phyloP scores from a whole-genome alignment of 2,329 filamentous ascomycete species.

The Aspergillus intermedius region DNA sequence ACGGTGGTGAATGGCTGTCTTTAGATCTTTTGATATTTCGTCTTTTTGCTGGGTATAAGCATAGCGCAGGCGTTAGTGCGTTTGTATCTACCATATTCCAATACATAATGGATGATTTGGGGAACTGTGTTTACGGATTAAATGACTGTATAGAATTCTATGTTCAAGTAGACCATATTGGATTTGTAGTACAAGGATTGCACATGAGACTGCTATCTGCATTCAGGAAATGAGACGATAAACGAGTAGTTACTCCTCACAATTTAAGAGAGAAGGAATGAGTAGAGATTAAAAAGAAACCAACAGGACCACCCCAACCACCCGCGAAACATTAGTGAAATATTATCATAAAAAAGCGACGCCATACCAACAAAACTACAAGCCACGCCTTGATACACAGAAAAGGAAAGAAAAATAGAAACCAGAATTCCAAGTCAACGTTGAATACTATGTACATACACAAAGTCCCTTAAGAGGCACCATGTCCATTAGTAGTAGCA shows the following conservation, averaged over 20 bases:
- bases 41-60: conserved; percentile 21
- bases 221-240: neutral
- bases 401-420: neutral
- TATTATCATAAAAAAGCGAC: no score
- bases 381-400: neutral
- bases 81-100: neutral
- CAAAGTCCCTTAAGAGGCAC: conserved; percentile 12
- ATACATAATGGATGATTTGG: neutral
- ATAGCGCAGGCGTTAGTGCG: conserved; percentile 38
- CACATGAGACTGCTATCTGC: neutral
- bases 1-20: conserved; percentile 33
- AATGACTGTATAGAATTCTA: neutral
- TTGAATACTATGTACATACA: conserved; percentile 12
- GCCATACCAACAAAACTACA: no score
- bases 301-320: no score
- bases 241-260: neutral
- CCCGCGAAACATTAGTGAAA: no score
- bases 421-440: conserved; percentile 1
- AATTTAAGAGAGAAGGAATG: neutral
- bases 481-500: conserved; percentile 28
- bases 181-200: neutral
- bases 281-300: no score
- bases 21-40: conserved; percentile 7
- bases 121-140: neutral
- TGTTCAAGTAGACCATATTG: neutral